Evolutionary conservation across 1,284 basidiomycete genomes (phyloP).

Genomic region (Irpex rosettiformis): DNA sequence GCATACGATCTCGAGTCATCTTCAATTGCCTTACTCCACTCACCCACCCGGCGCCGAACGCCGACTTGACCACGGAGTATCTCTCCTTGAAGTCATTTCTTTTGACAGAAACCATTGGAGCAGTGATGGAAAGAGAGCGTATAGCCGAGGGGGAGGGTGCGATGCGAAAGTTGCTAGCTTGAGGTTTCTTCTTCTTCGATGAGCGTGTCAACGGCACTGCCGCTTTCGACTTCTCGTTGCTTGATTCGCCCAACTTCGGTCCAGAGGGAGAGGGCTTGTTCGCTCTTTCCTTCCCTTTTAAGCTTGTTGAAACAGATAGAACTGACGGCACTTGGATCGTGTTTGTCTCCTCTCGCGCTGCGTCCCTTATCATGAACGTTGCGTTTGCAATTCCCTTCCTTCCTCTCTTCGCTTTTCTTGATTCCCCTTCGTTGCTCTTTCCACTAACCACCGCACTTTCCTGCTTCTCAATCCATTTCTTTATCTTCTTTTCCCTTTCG

Average conservation of each 20-base stretch:
- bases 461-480: conserved; percentile 42
- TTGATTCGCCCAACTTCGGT: neutral
- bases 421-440: neutral
- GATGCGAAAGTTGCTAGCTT: conserved; percentile 35
- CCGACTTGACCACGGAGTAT: conserved; percentile 35
- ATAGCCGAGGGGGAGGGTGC: conserved; percentile 40
- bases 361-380: conserved; percentile 49
- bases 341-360: conserved; percentile 12
- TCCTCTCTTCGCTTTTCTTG: conserved; percentile 32
- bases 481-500: conserved; percentile 57
- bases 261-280: neutral
- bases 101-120: conserved; percentile 25
- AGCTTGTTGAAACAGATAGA: neutral
- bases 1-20: conserved; percentile 38
- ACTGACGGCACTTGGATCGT: neutral
- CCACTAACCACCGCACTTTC: neutral
- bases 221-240: neutral
- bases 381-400: conserved; percentile 52
- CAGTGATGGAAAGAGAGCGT: conserved; percentile 37
- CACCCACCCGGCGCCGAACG: conserved; percentile 60
- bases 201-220: neutral
- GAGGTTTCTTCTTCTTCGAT: conserved; percentile 21
- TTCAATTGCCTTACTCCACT: conserved; percentile 48
- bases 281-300: neutral
- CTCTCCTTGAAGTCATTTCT: conserved; percentile 24